Conservation (phyloP, 139 green algal genomes). For the Ulvella scutata region DNA sequence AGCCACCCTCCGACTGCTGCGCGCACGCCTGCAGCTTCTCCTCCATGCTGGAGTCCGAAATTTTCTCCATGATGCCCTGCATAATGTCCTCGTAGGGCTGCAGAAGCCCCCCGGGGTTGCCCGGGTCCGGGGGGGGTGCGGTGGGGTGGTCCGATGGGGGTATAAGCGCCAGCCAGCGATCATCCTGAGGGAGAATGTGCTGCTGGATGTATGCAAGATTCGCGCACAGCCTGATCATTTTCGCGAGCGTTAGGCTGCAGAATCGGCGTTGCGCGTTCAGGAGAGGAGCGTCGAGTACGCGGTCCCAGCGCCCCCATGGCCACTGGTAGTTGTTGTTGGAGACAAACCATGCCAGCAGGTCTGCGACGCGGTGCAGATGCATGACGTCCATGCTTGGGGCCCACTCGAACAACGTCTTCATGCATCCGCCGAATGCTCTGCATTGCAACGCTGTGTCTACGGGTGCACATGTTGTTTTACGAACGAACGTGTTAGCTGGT, state of each 20-base stretch:
- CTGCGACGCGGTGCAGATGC: background rate
- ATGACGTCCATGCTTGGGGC: background rate
- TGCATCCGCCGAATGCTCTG: background rate
- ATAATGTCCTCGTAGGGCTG: background rate
- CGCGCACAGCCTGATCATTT: slow-evolving; percentile 3
- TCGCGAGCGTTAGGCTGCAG: background rate
- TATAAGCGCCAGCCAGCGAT: background rate
- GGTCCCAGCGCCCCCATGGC: background rate
- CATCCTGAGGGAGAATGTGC: background rate
- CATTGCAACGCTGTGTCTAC: no score
- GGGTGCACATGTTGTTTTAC: no score
- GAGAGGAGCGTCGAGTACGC: background rate
- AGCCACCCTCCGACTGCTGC: background rate
- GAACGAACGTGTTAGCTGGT: no score
- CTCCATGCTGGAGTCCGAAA: background rate
- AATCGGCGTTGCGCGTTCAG: background rate
- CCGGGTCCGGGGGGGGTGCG: background rate
- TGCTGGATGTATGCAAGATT: slow-evolving; percentile 2
- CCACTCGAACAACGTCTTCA: background rate
- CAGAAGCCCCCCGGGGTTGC: background rate
- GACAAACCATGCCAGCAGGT: background rate
- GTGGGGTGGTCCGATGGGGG: background rate
- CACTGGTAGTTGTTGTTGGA: slow-evolving; percentile 4
- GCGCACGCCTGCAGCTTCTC: background rate
- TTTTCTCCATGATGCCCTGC: background rate